These are phyloP conservation scores for Fraxinus velutina DNA, from an alignment of 305 asterid genomes.

Conservation along the genomic window DNA sequence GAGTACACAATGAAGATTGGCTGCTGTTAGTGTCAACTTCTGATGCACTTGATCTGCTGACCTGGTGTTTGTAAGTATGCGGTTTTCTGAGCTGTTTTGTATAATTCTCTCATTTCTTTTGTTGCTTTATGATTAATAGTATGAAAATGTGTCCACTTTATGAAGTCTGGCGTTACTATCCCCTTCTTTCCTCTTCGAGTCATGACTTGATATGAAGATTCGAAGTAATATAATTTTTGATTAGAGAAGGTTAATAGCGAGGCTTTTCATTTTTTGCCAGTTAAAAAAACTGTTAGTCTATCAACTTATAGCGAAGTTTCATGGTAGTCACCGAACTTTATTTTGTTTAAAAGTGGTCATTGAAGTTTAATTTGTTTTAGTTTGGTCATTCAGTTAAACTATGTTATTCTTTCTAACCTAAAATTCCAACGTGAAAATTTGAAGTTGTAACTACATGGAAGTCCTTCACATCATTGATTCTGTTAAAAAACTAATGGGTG, in stretches of 20 bases:
- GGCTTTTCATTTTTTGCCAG: background rate
- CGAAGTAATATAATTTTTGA: background rate
- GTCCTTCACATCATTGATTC: background rate
- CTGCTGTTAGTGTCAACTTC: constrained; percentile 20
- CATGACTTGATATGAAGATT: background rate
- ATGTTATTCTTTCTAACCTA: background rate
- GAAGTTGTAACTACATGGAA: background rate
- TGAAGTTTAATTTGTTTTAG: background rate
- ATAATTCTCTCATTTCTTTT: background rate
- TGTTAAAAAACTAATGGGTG: background rate
- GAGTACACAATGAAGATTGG: constrained; percentile 13
- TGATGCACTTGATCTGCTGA: constrained; percentile 23
- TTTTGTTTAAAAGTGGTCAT: background rate
- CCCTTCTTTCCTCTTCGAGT: background rate
- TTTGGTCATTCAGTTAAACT: background rate
- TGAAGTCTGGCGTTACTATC: background rate
- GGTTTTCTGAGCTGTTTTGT: background rate
- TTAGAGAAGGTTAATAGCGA: background rate
- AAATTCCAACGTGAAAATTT: background rate
- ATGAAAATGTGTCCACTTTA: background rate
- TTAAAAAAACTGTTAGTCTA: background rate
- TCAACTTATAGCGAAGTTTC: background rate
- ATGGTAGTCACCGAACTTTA: background rate
- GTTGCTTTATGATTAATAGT: background rate
- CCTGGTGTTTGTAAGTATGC: background rate